phyloP scores from a whole-genome alignment of 208 protist genomes.

The Acanthamoeba sp. region DNA sequence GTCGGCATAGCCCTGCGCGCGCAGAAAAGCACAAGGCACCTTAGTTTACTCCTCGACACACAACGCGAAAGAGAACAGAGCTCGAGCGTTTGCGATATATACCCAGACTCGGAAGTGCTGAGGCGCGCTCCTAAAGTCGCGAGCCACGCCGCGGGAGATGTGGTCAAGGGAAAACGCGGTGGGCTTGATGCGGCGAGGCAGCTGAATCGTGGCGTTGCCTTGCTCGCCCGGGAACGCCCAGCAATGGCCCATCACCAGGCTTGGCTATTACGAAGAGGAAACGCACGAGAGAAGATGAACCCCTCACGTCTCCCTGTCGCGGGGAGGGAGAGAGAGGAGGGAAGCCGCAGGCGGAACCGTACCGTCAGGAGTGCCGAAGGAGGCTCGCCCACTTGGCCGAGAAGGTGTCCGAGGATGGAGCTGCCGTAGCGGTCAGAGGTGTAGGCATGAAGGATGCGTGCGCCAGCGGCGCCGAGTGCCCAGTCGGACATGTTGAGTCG shows the following conservation, averaged over 20 bases:
- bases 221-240: constrained; percentile 60
- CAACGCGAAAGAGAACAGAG: neutral
- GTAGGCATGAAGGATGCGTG: constrained; percentile 51
- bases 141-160: constrained; percentile 44
- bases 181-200: constrained; percentile 23
- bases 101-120: constrained; percentile 70
- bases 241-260: constrained; percentile 57
- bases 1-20: constrained; percentile 28
- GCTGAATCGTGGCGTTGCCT: constrained; percentile 59
- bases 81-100: no score
- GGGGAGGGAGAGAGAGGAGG: no score
- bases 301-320: no score
- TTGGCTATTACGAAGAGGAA: constrained; percentile 37
- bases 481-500: constrained; percentile 69
- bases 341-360: neutral
- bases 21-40: neutral
- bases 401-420: neutral
- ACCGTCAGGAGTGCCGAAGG: constrained; percentile 60
- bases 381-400: constrained; percentile 11
- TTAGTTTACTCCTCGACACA: neutral
- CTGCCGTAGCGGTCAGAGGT: constrained; percentile 54
- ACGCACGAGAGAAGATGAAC: neutral
- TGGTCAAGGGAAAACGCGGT: constrained; percentile 66
- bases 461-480: constrained; percentile 45
- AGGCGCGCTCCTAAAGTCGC: constrained; percentile 63